Percentiles rank a stretch among this genome's conserved stretches.
phyloP scores from a whole-genome alignment of 148 eudicot species.

The Arbutus unedo region DNA sequence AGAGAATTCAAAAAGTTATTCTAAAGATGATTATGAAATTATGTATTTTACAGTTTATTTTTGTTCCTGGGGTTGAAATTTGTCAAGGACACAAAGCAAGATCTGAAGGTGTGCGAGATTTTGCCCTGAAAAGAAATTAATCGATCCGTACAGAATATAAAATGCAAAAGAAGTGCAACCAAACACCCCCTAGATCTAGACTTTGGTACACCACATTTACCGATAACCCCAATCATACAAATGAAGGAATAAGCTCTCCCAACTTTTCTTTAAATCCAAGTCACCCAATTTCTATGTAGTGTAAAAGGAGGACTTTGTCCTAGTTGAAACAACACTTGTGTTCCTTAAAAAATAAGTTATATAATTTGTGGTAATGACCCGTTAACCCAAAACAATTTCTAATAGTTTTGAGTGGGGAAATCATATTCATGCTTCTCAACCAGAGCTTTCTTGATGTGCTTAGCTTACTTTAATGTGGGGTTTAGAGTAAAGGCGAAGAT shows the following conservation, averaged over 20 bases:
- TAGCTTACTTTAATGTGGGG: not conserved
- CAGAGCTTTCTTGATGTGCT: not conserved
- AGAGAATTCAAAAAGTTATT: too few species aligned
- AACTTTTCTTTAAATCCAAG: not conserved
- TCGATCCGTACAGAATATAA: too few species aligned
- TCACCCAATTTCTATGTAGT: not conserved
- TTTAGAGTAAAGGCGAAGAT: not conserved
- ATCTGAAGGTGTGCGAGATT: too few species aligned
- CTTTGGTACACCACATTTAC: not conserved
- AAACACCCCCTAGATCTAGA: too few species aligned
- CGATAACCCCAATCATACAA: not conserved
- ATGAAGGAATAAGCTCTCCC: not conserved
- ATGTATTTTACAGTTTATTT: too few species aligned
- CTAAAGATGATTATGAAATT: too few species aligned
- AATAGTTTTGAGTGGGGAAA: not conserved
- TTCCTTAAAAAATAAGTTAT: too few species aligned
- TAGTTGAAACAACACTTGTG: too few species aligned
- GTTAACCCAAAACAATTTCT: not conserved
- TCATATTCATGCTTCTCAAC: not conserved
- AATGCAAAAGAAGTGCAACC: too few species aligned
- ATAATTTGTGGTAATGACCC: not conserved
- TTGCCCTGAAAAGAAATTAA: too few species aligned
- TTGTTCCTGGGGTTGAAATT: too few species aligned
- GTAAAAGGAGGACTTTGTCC: not conserved
- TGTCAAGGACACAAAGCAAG: too few species aligned